A percentile compares a stretch with the other conserved stretches of the same genome.
phyloP scores from a whole-genome alignment of 2,329 filamentous ascomycete genomes.

The Pyricularia sp. region DNA sequence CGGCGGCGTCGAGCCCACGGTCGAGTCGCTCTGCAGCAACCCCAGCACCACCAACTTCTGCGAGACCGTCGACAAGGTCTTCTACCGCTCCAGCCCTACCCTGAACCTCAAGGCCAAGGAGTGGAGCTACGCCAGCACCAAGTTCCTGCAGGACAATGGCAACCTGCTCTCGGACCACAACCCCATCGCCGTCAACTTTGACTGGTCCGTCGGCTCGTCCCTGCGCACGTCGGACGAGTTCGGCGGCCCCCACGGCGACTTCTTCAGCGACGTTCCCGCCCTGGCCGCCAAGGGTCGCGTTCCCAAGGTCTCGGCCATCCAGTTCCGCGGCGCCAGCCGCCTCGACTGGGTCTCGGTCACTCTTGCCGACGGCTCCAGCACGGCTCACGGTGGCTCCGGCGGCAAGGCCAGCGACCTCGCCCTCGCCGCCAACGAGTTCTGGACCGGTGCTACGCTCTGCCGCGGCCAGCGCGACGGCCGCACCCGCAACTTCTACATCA shows the following conservation, averaged over 20 bases:
- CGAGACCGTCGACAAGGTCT: constrained; percentile 60
- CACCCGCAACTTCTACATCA: constrained; percentile 47
- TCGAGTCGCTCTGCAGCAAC: constrained; percentile 43
- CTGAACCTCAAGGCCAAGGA: constrained; percentile 34
- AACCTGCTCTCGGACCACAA: constrained; percentile 55
- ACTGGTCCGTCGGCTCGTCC: constrained; percentile 26
- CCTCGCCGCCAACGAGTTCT: constrained; percentile 36
- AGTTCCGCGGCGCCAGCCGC: constrained; percentile 36
- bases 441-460: constrained; percentile 39
- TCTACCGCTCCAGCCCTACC: constrained; percentile 44
- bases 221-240: constrained; percentile 35
- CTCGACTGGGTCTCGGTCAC: constrained; percentile 40
- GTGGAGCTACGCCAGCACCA: constrained; percentile 44
- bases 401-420: constrained; percentile 32
- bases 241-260: constrained; percentile 39
- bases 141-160: constrained; percentile 49
- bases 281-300: constrained; percentile 19
- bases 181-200: constrained; percentile 48
- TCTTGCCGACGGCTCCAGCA: constrained; percentile 35
- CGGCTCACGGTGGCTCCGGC: constrained; percentile 45
- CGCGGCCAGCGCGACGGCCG: constrained; percentile 32
- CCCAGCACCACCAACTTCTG: constrained; percentile 44
- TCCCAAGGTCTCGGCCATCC: constrained; percentile 26
- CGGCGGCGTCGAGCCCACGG: constrained; percentile 33
- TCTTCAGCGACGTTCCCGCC: constrained; percentile 44